Base-by-base conservation (phyloP, 169 alveolate species). In the Babesia bovis region DNA sequence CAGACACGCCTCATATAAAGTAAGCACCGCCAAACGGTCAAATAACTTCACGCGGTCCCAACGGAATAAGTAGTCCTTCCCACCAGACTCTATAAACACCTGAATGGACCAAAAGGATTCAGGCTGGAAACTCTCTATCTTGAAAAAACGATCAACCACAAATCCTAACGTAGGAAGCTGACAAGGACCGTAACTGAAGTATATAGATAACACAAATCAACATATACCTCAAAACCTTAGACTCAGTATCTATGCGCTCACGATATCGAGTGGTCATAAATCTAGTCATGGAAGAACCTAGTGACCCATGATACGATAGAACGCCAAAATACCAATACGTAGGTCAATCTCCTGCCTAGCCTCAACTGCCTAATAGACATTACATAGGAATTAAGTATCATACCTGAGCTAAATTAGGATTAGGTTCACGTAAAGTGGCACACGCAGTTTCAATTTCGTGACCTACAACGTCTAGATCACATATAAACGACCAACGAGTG, bases 91-190 rank as follows among this genome's bases (percentile, higher is more conserved):
- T 26, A 73, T 77, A 60, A 89, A 75, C 69, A 94, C 83, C 59
- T 91, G 85, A 26, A 98, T 90, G 33, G 91, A 78, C 99, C 99
- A 98, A 77, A 88, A 97, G 35, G 85, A 81, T 79, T 97, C 99
- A 21, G 95, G 82, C 21, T 71, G 83, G 81, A 97, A 98, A 58
- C 92, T 88, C 66, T 94, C 87, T 13, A 95, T 94, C 71, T 94
- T 92, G 59, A 90, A 66, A 49, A 84, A 94, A 85, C 99, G 90
- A 47, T 95, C 95, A n/a, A 96, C 99, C 17, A 98, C 96, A 77
- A 98, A 97, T 12, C 99, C 99, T 38, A 98, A 90, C 17, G 99
- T 98, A 4, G 99, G 99, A 58, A 97, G 92, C 85, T 98, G 98
- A 73, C 99, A 98, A 2, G 99, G 99, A 4, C 99, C 99, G 84